Conservation (phyloP, 139 green algal species). For the Mychonastes homosphaera region DNA sequence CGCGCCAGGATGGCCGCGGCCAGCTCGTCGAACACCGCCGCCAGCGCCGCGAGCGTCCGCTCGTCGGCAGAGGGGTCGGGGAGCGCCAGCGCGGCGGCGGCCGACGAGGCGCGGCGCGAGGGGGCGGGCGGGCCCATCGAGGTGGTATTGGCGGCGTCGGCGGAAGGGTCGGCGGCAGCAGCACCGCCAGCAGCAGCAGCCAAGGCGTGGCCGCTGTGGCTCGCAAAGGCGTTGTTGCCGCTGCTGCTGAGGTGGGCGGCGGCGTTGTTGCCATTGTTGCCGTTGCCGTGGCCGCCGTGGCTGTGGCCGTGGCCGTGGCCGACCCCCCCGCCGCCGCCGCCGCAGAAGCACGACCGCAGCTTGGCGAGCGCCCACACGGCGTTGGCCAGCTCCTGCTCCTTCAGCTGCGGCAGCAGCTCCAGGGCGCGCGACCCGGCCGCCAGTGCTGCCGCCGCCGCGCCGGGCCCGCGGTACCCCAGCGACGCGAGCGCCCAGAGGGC, state of each 20-base stretch:
- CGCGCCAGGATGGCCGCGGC: slow-evolving; percentile 18
- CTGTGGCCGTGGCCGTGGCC: background rate
- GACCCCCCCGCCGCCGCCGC: background rate
- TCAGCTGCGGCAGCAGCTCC: slow-evolving; percentile 30
- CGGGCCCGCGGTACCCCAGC: slow-evolving; percentile 27
- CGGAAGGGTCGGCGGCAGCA: background rate
- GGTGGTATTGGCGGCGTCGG: background rate
- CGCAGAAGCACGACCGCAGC: slow-evolving; percentile 6
- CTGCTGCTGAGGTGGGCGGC: slow-evolving; percentile 7
- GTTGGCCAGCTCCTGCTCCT: slow-evolving; percentile 55
- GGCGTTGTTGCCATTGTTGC: too few relatives aligned
- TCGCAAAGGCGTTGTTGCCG: background rate
- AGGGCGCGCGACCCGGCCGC: slow-evolving; percentile 11
- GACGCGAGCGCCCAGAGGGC: slow-evolving; percentile 42
- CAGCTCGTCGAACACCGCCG: slow-evolving; percentile 22
- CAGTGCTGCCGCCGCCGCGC: background rate
- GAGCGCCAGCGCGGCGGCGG: slow-evolving; percentile 32
- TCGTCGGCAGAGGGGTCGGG: slow-evolving; percentile 13
- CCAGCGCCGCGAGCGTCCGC: slow-evolving; percentile 17
- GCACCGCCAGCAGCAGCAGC: background rate
- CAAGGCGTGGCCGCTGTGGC: background rate
- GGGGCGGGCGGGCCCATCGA: background rate
- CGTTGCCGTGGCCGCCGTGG: background rate
- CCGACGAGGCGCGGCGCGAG: slow-evolving; percentile 27
- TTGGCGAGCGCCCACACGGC: slow-evolving; percentile 43